Base-by-base conservation (phyloP, 179 eudicot genomes). In the Heliamphora ciliata region DNA sequence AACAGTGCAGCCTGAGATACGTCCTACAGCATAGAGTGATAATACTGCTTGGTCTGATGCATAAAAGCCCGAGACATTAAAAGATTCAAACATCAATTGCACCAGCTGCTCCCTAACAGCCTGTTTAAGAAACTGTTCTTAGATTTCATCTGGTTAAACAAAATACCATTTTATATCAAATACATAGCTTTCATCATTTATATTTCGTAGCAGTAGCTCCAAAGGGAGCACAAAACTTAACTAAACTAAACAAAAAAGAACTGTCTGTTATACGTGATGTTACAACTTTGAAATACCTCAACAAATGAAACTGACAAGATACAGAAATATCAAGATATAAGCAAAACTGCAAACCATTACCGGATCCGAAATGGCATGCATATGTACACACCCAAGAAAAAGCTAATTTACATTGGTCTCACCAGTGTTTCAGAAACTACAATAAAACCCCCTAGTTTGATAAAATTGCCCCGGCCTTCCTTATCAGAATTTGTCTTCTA, bases 1-100 rank as follows among this genome's bases (percentile, higher is more conserved):
- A 80, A 96, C 99, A 44, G 97, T 86, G 85, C 99, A 94, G 79
- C 98, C 99, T 31, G 99, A 96, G 81, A 96, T 96, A 81, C 99
- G 97, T 2, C 99, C 99, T 44, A 94, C 98, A 3, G 99, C 99
- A 87, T 96, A 96, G 46, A 96, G 93, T 40, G 99, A 96, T 77
- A 96, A 85, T 13, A 96, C 99, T 65, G 99, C 94, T 90, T 96
- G 99, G 83, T 96, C 99, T 31, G 94, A 83, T 24, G 97, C 99
- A 89, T 91, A 96, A 85, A 96, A 96, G 68, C 98, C 99, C 14
- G 99, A 94, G 58, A 96, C 89, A 73, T 96, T 96, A 82, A 94
- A 96, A 77, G 91, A 92, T 87, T 96, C 99, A 88, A 96, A 96
- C 99, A 96, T 94, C 90, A 94, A 75, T 69, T 96, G 99, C 80